Base-by-base conservation (phyloP, 2,329 filamentous ascomycete species). In the Clathrospora elynae region DNA sequence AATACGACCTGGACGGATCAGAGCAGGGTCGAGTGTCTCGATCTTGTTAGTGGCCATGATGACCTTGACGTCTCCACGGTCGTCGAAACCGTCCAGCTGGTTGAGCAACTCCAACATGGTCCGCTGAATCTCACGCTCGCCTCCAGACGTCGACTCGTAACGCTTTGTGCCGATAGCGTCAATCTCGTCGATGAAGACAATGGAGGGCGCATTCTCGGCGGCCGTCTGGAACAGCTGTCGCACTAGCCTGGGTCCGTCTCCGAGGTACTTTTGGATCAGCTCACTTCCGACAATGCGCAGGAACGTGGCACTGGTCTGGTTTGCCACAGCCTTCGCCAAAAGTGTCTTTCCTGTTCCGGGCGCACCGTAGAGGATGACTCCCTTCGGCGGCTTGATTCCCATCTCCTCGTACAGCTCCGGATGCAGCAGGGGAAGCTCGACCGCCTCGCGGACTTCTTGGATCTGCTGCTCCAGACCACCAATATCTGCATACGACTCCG, bases 41-140 rank as follows among this genome's bases (percentile, higher is more conserved):
- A 99, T 99, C 83, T 99, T 99, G 84, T 99, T 99, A 57, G 93
- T 99, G 9, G 93, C 95, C 91, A 99, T 97, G 72, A 99, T 92
- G 50, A 99, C 93, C 79, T 99, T 99, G 73, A 99, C 92, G 68
- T 99, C 93, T 59, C 93, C 95, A 49, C 93, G 88, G 72, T 99
- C 95, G 68, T 99, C 93, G 75, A 99, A 99, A 63, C 93, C 93
- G 70, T 99, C 93, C 6, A 99, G 85, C 76, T 99, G 93, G 74
- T 99, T 99, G 28, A 99, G 85, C 40, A 99, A 82, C 68, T 99
- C 93, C 72, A 99, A 77, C 93, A 99, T 99, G 34, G 93, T 99
- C 71, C 93, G 86, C 76, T 99, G 93, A 25, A 99, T 90, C 73
- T 99, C 93, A 58, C 92, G 87, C 72, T 99, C 93, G 70, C 95